These are phyloP conservation scores for Cryphonectria nitschkei DNA, from an alignment of 2,329 filamentous ascomycete species.

Conservation along the genomic window DNA sequence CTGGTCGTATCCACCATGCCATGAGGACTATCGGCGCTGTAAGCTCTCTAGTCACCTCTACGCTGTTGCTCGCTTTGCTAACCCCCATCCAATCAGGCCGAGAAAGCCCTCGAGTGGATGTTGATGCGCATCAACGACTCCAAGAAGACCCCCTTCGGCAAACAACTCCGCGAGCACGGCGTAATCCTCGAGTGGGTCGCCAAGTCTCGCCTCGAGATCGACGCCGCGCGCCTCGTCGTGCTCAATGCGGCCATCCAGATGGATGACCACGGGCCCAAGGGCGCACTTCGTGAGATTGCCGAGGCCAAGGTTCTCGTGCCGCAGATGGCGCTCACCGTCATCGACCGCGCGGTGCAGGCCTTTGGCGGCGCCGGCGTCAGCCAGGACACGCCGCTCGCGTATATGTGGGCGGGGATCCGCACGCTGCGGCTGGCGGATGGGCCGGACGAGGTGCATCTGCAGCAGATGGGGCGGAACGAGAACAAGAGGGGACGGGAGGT, in stretches of 20 bases:
- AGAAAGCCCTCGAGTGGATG: slow-evolving; percentile 93
- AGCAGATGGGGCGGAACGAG: slow-evolving; percentile 81
- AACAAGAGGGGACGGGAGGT: slow-evolving; percentile 69
- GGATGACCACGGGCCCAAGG: slow-evolving; percentile 86
- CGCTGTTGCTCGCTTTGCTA: background rate
- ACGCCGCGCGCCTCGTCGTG: slow-evolving; percentile 85
- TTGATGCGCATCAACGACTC: slow-evolving; percentile 93
- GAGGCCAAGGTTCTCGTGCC: slow-evolving; percentile 94
- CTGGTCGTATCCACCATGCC: slow-evolving; percentile 95
- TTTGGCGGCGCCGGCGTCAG: slow-evolving; percentile 90
- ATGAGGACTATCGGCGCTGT: slow-evolving; percentile 92
- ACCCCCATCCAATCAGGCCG: slow-evolving; percentile 55
- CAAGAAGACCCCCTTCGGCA: slow-evolving; percentile 87
- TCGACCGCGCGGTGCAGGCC: slow-evolving; percentile 92
- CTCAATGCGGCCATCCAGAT: slow-evolving; percentile 96
- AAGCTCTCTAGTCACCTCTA: slow-evolving; percentile 37
- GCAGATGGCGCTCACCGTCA: slow-evolving; percentile 78
- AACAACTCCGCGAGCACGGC: slow-evolving; percentile 84
- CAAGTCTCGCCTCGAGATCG: slow-evolving; percentile 89
- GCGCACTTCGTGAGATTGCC: slow-evolving; percentile 88
- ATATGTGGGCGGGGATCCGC: slow-evolving; percentile 78
- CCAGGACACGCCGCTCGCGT: slow-evolving; percentile 91
- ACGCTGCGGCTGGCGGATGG: slow-evolving; percentile 89
- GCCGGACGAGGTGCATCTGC: slow-evolving; percentile 91
- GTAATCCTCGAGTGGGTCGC: slow-evolving; percentile 96